These are phyloP conservation scores for Eucalyptus cladocalyx DNA, from an alignment of 345 rosid species.

Conservation along the genomic window DNA sequence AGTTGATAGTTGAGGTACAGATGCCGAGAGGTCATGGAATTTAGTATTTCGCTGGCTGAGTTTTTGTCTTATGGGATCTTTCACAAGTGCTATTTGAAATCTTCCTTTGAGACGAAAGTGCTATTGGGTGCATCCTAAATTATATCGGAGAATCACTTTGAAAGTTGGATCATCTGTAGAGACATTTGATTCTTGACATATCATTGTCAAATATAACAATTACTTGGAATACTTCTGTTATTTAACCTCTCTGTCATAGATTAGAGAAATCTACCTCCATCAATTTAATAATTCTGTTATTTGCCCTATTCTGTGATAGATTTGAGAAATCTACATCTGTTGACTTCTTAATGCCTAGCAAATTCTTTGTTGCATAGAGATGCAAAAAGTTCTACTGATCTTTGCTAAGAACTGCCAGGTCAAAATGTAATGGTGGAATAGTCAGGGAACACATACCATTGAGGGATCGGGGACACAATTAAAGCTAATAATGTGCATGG, in stretches of 20 bases:
- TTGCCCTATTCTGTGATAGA: not conserved
- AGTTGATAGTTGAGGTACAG: not conserved
- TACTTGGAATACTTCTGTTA: too few relatives aligned
- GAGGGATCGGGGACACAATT: not conserved
- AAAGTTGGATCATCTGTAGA: not conserved
- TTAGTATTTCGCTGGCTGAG: not conserved
- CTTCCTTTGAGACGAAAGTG: not conserved
- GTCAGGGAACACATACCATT: constrained; percentile 68
- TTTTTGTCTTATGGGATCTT: not conserved
- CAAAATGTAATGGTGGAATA: constrained; percentile 25
- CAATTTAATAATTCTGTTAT: not conserved
- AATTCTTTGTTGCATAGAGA: not conserved
- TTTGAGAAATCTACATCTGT: not conserved
- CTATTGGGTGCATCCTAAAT: not conserved
- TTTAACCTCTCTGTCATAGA: not conserved
- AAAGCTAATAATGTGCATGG: not conserved
- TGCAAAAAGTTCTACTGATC: not conserved
- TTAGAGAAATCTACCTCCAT: not conserved
- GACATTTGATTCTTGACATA: not conserved
- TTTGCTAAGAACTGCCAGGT: not conserved
- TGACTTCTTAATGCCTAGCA: not conserved
- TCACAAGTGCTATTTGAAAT: too few relatives aligned
- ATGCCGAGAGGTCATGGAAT: not conserved
- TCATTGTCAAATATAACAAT: not conserved
- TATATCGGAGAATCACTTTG: not conserved